These are phyloP conservation scores for Microstroma glucosiphilum DNA, from an alignment of 1,284 basidiomycete species.

Conservation along the genomic window DNA sequence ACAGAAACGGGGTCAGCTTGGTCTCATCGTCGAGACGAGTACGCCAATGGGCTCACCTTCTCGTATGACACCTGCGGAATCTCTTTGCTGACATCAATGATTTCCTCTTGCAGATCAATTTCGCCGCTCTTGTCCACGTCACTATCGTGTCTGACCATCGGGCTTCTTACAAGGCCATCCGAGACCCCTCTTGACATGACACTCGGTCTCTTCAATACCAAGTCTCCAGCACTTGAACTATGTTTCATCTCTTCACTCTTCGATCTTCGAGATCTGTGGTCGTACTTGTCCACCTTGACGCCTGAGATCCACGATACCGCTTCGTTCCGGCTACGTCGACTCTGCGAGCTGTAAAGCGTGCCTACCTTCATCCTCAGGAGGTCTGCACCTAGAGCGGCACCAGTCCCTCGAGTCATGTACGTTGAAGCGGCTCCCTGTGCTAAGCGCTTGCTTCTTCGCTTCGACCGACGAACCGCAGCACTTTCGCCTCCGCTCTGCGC, in stretches of 20 bases:
- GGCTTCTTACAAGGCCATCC: conserved; percentile 2
- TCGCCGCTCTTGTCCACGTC: conserved; percentile 16
- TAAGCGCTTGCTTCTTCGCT: neutral
- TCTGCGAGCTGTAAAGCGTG: neutral
- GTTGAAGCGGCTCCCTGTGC: conserved; percentile 2
- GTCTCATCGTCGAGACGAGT: neutral
- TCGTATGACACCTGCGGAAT: conserved; percentile 35
- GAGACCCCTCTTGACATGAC: neutral
- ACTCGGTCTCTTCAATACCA: no score
- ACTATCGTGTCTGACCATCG: no score
- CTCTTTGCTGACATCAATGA: conserved; percentile 30
- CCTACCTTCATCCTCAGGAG: neutral
- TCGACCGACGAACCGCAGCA: neutral
- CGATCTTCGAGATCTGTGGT: no score
- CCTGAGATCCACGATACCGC: conserved; percentile 37
- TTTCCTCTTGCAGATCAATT: conserved; percentile 22
- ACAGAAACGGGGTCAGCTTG: neutral
- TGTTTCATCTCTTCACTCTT: no score
- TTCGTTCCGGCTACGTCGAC: conserved; percentile 14
- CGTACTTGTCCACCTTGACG: conserved; percentile 24
- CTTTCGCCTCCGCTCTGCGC: no score
- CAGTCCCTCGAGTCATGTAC: conserved; percentile 14
- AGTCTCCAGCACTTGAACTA: no score
- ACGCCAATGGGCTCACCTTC: conserved; percentile 16
- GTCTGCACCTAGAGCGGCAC: neutral